Evolutionary conservation across 129 eudicot species (phyloP), one percentile per base, ranked within the genome.

Genomic region (Solidago caesia): DNA sequence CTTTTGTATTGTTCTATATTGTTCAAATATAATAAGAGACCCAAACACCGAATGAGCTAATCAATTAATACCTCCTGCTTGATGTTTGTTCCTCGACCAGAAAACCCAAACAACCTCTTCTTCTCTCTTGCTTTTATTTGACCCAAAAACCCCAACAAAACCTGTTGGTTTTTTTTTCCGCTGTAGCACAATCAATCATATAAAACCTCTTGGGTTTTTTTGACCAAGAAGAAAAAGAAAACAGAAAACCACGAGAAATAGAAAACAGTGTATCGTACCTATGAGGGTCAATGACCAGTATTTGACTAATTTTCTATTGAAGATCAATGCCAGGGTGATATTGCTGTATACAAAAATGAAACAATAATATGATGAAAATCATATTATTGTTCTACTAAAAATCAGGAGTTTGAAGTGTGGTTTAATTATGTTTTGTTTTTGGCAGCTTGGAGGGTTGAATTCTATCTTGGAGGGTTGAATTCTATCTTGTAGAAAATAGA

Each of bases 381-480:
- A 29, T 29, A 29, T 29, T 29, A 29, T 29, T 29, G 39, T 29
- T 29, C 39, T 29, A 29, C 13, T 7, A 1, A 6, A 57, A 21
- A 42, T 10, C 57, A 8, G 15, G 75, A 71, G 51, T 6, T 13
- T 4, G 5, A 8, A 56, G 43, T 68, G 69, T 72, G 52, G 41
- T 51, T 2, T 2, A 29, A n/a, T 39, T 9, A 41, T 58, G 47
- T 39, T 33, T 59, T 51, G 26, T 58, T 68, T 4, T 60, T 58
- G 56, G 78, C 89, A 92, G 97, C 93, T 92, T 76, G 97, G 97
- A 58, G 97, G 96, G 8, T 69, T 92, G 75, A 92, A 89, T 70
- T 89, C 96, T 9, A 42, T 81, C 48, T 84, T 89, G 46, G 79
- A 84, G 52, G 75, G 78, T 69, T 95, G 89, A 44, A n/a, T n/a